phyloP scores from a whole-genome alignment of 352 stramenopile genomes.

The Albugo laibachii region DNA sequence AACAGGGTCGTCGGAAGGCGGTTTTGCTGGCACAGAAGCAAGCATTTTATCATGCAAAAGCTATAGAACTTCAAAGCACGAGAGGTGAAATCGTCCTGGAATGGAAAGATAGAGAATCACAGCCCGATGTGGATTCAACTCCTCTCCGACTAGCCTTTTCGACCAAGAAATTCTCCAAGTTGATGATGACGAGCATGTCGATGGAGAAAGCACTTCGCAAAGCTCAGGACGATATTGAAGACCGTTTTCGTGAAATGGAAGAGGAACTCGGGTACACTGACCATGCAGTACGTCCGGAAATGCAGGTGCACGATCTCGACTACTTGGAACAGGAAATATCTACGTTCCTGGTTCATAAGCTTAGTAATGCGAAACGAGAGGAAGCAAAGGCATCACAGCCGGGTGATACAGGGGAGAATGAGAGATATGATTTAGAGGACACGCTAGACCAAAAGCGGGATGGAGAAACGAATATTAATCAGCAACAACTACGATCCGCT shows the following conservation, averaged over 20 bases:
- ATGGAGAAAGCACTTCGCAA: slow-evolving; percentile 66
- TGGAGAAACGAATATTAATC: not conserved
- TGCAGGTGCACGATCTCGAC: slow-evolving; percentile 23
- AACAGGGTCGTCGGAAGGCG: slow-evolving; percentile 44
- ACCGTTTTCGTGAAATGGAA: slow-evolving; percentile 74
- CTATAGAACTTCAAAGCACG: slow-evolving; percentile 48
- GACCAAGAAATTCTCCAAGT: slow-evolving; percentile 5
- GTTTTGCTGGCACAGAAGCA: slow-evolving; percentile 60
- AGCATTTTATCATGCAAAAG: slow-evolving; percentile 78
- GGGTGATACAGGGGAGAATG: slow-evolving; percentile 6
- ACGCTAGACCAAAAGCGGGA: slow-evolving; percentile 1
- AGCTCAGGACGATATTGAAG: slow-evolving; percentile 60
- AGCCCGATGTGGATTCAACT: slow-evolving; percentile 65
- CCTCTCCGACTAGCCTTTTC: slow-evolving; percentile 58
- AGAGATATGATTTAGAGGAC: slow-evolving; percentile 4
- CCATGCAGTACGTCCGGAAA: slow-evolving; percentile 17
- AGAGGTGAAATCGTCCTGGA: slow-evolving; percentile 32
- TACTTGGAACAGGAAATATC: slow-evolving; percentile 50
- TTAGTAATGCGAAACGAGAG: slow-evolving; percentile 28
- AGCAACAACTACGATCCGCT: no score
- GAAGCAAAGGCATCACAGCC: slow-evolving; percentile 19
- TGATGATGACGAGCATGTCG: slow-evolving; percentile 9
- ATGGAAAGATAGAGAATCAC: slow-evolving; percentile 62
- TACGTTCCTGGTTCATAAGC: slow-evolving; percentile 27
- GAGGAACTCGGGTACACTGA: slow-evolving; percentile 56